Evolutionary conservation across 768 basidiomycete genomes (phyloP).

Genomic region (Exidia glandulosa): DNA sequence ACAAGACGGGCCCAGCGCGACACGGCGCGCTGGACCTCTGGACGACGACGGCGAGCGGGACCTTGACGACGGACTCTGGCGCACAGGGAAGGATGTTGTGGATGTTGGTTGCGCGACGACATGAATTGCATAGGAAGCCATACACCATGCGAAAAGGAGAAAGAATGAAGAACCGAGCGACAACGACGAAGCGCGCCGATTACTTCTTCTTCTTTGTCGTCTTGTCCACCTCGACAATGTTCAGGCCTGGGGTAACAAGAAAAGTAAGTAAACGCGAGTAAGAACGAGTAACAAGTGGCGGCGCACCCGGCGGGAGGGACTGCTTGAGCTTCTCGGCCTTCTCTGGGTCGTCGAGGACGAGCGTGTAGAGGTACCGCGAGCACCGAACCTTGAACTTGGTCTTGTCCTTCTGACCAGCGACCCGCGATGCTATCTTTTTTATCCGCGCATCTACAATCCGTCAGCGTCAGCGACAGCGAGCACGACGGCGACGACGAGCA

Average conservation of each 20-base stretch:
- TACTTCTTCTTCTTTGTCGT: slow-evolving; percentile 54
- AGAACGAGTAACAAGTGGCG: background rate
- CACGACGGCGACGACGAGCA: too few relatives aligned
- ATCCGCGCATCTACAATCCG: slow-evolving; percentile 75
- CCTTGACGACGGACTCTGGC: too few relatives aligned
- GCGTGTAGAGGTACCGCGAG: slow-evolving; percentile 95
- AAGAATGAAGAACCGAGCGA: background rate
- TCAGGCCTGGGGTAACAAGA: slow-evolving; percentile 42
- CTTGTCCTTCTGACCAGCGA: slow-evolving; percentile 50
- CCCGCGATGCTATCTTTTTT: slow-evolving; percentile 77
- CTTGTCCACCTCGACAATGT: slow-evolving; percentile 60
- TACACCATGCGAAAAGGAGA: background rate
- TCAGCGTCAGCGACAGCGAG: background rate
- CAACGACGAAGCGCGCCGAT: background rate
- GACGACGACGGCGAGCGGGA: too few relatives aligned
- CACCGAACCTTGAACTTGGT: slow-evolving; percentile 99
- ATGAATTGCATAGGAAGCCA: background rate
- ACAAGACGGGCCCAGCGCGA: too few relatives aligned
- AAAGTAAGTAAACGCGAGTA: background rate
- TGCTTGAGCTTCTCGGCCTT: slow-evolving; percentile 98
- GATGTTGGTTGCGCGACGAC: background rate
- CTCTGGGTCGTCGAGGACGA: slow-evolving; percentile 88
- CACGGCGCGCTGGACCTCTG: too few relatives aligned
- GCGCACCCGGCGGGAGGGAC: slow-evolving; percentile 86
- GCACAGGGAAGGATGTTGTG: too few relatives aligned